Base-by-base conservation (phyloP, 768 basidiomycete species). In the Psilocybe cyanescens region DNA sequence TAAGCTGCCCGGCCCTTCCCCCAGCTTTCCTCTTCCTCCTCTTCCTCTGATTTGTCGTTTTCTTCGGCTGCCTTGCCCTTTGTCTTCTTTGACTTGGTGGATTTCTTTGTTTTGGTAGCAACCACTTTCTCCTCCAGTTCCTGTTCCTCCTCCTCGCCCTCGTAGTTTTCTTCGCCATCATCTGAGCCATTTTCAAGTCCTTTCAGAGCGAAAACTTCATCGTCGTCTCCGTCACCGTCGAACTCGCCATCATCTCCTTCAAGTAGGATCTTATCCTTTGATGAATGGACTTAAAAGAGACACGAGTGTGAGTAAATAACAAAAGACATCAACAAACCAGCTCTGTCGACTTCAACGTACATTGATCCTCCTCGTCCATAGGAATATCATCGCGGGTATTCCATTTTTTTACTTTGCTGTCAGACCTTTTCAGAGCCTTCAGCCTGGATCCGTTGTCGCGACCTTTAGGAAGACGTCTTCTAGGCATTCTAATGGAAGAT, bases 171-270 rank as follows among this genome's bases (percentile, higher is more conserved):
- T 3, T 76, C 77, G 16, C 79, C 81, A 6, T 81, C 82, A 1
- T 79, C 80, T 0, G 81, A 81, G 12, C 82, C 80, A 8, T 82
- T 76, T 8, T 82, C 78, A 60, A 94, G 65, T 19, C 86, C 88
- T 54, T 84, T 81, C 62, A 92, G 71, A 7, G 85, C 84, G 67
- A 95, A 91, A n/a, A 95, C 90, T 70, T 95, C 92, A 28, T 94
- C 90, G 39, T 90, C 90, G 12, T 87, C 86, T 14, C 78, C 85
- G 28, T 78, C 75, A 29, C 86, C 85, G 11, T 86, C 85, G 14
- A 56, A 59, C 2, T 76, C 79, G 19, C 70, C 78, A 33, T 77
- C 71, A 35, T 84, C 81, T n/a, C 83, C 88, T 41, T 92, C 88
- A 4, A 97, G 79, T 4, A 92, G 78, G 61, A 97, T 90, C 69